These are phyloP conservation scores for Penicillium griseofulvum DNA, from an alignment of 2,329 filamentous ascomycete genomes.

Conservation along the genomic window DNA sequence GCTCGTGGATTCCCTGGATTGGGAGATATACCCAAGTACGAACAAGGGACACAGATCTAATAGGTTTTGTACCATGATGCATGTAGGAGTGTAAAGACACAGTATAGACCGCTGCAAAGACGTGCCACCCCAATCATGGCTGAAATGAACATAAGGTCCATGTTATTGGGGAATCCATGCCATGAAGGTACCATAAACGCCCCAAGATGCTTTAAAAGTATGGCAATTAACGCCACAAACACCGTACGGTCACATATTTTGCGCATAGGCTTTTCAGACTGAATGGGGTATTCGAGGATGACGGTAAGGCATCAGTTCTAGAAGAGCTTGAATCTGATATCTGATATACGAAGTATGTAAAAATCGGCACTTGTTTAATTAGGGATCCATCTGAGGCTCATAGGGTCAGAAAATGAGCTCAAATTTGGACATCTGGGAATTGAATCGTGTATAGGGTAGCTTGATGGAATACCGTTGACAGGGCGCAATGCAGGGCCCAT, in stretches of 20 bases:
- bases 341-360: not conserved
- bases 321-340: not conserved
- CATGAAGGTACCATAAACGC: not conserved
- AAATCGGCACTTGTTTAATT: not conserved
- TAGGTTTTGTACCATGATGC: no score
- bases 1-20: not conserved
- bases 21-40: not conserved
- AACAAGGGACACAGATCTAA: not conserved
- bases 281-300: not conserved
- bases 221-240: not conserved
- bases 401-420: not conserved
- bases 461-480: slow-evolving; percentile 14
- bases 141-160: not conserved
- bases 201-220: not conserved
- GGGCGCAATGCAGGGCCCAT: slow-evolving; percentile 20
- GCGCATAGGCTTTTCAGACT: not conserved
- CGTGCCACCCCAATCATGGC: no score
- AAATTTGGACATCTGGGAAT: not conserved
- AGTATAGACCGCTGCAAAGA: no score
- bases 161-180: not conserved
- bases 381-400: not conserved
- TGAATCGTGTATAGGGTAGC: slow-evolving; percentile 2
- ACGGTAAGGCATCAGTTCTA: not conserved
- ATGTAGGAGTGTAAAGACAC: not conserved
- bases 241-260: not conserved